These are phyloP conservation scores for Ramaria rubella DNA, from an alignment of 768 basidiomycete genomes.

Conservation along the genomic window DNA sequence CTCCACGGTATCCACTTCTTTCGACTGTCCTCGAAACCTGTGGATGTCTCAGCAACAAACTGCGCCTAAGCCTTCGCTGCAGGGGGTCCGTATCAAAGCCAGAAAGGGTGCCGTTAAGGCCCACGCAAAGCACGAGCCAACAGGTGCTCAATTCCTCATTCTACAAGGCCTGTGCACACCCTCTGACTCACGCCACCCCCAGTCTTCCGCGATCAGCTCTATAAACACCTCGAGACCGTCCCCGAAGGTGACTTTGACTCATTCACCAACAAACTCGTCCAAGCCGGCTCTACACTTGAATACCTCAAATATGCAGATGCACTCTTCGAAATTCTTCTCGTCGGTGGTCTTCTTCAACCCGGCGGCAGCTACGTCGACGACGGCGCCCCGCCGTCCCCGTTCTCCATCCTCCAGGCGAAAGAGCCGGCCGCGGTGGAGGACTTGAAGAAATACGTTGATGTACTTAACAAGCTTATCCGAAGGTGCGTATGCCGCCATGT, in stretches of 20 bases:
- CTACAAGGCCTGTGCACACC: not conserved
- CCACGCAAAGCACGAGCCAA: conserved; percentile 88
- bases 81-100: conserved; percentile 89
- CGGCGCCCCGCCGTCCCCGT: conserved; percentile 76
- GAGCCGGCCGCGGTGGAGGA: conserved; percentile 76
- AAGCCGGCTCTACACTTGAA: conserved; percentile 90
- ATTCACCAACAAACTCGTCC: conserved; percentile 75
- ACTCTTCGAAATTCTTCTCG: conserved; percentile 92
- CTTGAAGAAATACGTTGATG: conserved; percentile 89
- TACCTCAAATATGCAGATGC: conserved; percentile 95
- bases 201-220: conserved; percentile 93
- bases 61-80: conserved; percentile 81
- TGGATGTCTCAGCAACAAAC: conserved; percentile 91
- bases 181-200: not conserved
- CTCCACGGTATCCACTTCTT: conserved; percentile 8
- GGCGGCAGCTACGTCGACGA: conserved; percentile 90
- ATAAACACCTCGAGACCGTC: conserved; percentile 83
- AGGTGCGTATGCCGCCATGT: conserved; percentile 48
- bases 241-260: conserved; percentile 75
- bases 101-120: conserved; percentile 91
- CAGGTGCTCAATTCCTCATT: conserved; percentile 34
- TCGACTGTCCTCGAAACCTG: conserved; percentile 35
- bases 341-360: conserved; percentile 94
- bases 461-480: conserved; percentile 92
- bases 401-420: conserved; percentile 79